Conservation (phyloP, 2,329 filamentous ascomycete genomes). For the Nannizziopsis barbatae region DNA sequence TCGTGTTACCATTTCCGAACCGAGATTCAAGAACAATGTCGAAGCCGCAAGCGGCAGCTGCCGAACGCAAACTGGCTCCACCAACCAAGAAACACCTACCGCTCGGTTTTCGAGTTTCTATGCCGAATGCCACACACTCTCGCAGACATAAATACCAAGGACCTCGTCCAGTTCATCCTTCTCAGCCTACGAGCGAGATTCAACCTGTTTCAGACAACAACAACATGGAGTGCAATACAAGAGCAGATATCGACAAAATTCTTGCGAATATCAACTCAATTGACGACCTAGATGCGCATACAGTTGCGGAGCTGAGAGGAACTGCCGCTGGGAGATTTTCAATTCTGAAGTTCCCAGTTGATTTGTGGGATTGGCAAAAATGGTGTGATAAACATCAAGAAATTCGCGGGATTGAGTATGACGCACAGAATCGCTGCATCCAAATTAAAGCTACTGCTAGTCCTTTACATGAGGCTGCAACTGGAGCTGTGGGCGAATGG, state of each 20-base stretch:
- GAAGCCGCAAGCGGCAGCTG: slow-evolving; percentile 5
- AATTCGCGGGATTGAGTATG: slow-evolving; percentile 11
- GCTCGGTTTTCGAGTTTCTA: slow-evolving; percentile 11
- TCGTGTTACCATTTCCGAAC: slow-evolving; percentile 2
- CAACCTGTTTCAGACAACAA: background rate
- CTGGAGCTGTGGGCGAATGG: slow-evolving; percentile 6
- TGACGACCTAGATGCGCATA: slow-evolving; percentile 10
- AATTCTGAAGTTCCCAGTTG: slow-evolving; percentile 12
- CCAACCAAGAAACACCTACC: slow-evolving; percentile 8
- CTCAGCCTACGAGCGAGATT: slow-evolving; percentile 4
- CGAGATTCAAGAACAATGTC: slow-evolving; percentile 8
- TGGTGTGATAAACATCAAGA: slow-evolving; percentile 11
- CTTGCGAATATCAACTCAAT: slow-evolving; percentile 12
- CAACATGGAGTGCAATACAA: slow-evolving; percentile 11
- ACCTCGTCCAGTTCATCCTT: slow-evolving; percentile 4
- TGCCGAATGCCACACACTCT: slow-evolving; percentile 4
- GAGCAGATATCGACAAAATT: slow-evolving; percentile 9
- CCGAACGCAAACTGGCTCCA: slow-evolving; percentile 6
- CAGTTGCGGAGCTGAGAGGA: slow-evolving; percentile 9
- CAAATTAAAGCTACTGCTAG: slow-evolving; percentile 8
- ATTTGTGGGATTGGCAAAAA: slow-evolving; percentile 11
- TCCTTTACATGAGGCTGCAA: background rate
- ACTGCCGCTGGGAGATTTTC: slow-evolving; percentile 11
- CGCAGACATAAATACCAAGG: no score
- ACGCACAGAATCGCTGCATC: slow-evolving; percentile 8